Conservation (phyloP, 805 yeast species). For the Komagataella kurtzmanii region DNA sequence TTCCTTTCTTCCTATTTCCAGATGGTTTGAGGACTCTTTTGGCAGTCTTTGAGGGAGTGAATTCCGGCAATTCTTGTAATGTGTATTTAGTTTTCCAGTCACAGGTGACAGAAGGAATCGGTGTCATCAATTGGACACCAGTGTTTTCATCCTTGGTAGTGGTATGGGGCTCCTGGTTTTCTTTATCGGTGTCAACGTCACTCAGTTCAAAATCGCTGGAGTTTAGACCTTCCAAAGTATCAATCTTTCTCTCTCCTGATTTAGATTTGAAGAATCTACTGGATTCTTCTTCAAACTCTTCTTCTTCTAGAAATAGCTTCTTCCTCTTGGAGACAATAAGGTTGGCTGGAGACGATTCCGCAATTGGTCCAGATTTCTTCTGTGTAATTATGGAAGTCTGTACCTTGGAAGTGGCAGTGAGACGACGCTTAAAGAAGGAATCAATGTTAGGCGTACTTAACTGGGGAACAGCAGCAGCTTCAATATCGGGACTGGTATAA, state of each 20-base stretch:
- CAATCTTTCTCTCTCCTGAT: not conserved
- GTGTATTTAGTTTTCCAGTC: not conserved
- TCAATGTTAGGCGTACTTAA: conserved; percentile 1
- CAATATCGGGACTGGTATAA: not conserved
- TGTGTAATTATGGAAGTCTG: not conserved
- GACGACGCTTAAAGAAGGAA: conserved; percentile 2
- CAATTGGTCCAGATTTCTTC: not conserved
- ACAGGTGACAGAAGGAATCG: not conserved
- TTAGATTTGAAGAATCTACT: conserved; percentile 10
- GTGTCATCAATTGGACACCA: not conserved
- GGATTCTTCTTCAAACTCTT: conserved; percentile 3
- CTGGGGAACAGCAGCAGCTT: not conserved
- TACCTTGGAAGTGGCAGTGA: not conserved
- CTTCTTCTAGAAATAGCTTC: conserved; percentile 9
- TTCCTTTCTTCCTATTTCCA: not conserved
- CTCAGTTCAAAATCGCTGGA: conserved; percentile 16
- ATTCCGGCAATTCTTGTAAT: not conserved
- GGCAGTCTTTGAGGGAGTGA: not conserved
- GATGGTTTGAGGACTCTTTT: not conserved
- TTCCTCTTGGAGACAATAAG: conserved; percentile 15
- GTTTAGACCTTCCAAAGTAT: conserved; percentile 4
- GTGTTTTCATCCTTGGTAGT: not conserved
- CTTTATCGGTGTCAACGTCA: conserved; percentile 1
- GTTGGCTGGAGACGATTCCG: not conserved
- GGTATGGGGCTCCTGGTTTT: not conserved